Conservation (phyloP, 2,329 filamentous ascomycete species). For the Didymella sp. region DNA sequence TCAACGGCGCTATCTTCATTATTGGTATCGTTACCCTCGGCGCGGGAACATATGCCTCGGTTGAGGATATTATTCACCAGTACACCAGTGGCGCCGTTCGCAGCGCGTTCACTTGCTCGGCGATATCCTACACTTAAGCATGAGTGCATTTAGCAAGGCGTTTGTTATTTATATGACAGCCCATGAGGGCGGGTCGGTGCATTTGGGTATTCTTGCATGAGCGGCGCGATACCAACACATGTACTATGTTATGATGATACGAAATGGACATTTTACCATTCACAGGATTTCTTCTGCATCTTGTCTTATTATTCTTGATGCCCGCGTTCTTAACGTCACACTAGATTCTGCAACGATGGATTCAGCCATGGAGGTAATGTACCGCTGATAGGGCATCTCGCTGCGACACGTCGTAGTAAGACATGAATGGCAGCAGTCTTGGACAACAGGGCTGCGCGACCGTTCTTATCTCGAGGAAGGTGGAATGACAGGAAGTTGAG, state of each 20-base stretch:
- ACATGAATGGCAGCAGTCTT: no score
- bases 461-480: no score
- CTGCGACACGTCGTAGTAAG: no score
- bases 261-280: not conserved
- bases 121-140: constrained; percentile 39
- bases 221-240: constrained; percentile 6
- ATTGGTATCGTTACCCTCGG: constrained; percentile 45
- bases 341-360: no score
- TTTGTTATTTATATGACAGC: constrained; percentile 6
- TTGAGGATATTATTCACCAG: constrained; percentile 54
- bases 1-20: constrained; percentile 38
- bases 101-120: constrained; percentile 52
- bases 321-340: no score
- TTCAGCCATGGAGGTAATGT: no score
- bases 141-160: constrained; percentile 18
- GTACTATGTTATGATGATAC: not conserved
- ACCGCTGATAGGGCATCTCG: no score
- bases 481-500: no score
- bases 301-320: no score
- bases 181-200: not conserved
- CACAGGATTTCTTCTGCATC: no score
- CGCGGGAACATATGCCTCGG: constrained; percentile 54
- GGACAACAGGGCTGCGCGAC: no score
- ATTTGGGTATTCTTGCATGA: constrained; percentile 10
- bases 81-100: constrained; percentile 50